Evolutionary conservation across 169 alveolate genomes (phyloP).

Genomic region (Eimeria brunetti): DNA sequence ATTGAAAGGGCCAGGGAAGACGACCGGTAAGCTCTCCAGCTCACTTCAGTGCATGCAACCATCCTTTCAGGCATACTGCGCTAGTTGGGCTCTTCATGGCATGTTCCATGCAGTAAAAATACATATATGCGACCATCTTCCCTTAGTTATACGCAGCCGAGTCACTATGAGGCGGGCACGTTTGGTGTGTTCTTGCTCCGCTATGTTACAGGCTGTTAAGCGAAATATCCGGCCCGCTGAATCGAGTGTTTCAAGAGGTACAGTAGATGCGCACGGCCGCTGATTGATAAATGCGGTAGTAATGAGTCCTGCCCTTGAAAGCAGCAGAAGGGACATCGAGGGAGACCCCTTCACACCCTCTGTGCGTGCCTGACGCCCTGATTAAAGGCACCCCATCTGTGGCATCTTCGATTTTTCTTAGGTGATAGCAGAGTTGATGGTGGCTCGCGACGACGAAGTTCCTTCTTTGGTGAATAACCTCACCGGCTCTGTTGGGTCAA

Average conservation of each 20-base stretch:
- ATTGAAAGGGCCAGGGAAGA: conserved; percentile 2
- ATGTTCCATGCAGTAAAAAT: too few relatives aligned
- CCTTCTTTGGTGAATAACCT: conserved; percentile 50
- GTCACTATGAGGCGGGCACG: background rate
- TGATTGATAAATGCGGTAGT: background rate
- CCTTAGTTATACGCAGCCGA: background rate
- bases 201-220: conserved; percentile 1
- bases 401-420: background rate
- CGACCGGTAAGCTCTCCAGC: conserved; percentile 22
- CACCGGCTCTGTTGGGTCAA: conserved; percentile 46
- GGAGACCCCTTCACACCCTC: background rate
- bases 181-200: background rate
- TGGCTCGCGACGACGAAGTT: conserved; percentile 55
- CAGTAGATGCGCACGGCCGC: background rate
- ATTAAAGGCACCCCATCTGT: background rate
- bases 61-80: background rate
- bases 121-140: background rate
- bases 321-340: background rate
- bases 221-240: conserved; percentile 29
- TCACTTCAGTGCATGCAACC: background rate
- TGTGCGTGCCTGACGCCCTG: background rate
- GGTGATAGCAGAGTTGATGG: conserved; percentile 53
- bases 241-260: conserved; percentile 60
- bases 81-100: background rate
- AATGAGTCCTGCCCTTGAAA: background rate